Percentiles rank a stretch among this genome's conserved stretches.
phyloP scores from a whole-genome alignment of 1,284 basidiomycete genomes.

The Porogramme epimiltina region DNA sequence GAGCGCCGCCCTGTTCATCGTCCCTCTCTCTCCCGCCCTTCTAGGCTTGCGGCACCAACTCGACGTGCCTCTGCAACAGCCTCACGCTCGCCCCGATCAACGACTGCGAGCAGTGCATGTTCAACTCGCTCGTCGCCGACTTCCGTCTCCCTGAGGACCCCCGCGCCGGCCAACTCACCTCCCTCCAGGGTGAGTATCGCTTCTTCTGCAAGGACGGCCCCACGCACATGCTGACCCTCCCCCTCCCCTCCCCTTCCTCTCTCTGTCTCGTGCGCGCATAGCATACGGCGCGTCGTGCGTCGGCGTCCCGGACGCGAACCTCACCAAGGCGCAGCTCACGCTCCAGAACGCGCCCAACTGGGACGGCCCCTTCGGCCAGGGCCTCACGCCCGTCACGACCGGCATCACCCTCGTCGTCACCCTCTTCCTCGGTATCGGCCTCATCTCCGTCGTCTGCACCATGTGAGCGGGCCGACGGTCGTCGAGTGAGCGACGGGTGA shows the following conservation, averaged over 20 bases:
- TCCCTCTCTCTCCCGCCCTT: no score
- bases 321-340: slow-evolving; percentile 43
- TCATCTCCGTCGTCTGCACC: slow-evolving; percentile 51
- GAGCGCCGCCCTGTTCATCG: no score
- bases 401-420: slow-evolving; percentile 50
- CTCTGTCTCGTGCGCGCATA: slow-evolving; percentile 24
- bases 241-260: not conserved
- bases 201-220: not conserved
- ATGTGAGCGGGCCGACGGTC: slow-evolving; percentile 39
- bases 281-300: slow-evolving; percentile 52
- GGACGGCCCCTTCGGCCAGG: slow-evolving; percentile 57
- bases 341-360: slow-evolving; percentile 51
- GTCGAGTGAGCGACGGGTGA: no score
- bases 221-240: not conserved
- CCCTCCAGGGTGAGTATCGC: slow-evolving; percentile 48
- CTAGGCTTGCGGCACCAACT: slow-evolving; percentile 35
- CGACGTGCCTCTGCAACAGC: slow-evolving; percentile 53
- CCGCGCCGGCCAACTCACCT: slow-evolving; percentile 54
- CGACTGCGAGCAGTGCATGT: slow-evolving; percentile 66
- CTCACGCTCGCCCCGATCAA: slow-evolving; percentile 42
- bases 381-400: slow-evolving; percentile 43
- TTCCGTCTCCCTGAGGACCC: slow-evolving; percentile 51
- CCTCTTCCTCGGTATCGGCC: slow-evolving; percentile 45
- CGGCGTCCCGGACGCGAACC: slow-evolving; percentile 37
- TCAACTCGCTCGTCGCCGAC: slow-evolving; percentile 48